Conservation (phyloP, 371 early-diverging fungal species). For the Basidiobolus meristosporus region DNA sequence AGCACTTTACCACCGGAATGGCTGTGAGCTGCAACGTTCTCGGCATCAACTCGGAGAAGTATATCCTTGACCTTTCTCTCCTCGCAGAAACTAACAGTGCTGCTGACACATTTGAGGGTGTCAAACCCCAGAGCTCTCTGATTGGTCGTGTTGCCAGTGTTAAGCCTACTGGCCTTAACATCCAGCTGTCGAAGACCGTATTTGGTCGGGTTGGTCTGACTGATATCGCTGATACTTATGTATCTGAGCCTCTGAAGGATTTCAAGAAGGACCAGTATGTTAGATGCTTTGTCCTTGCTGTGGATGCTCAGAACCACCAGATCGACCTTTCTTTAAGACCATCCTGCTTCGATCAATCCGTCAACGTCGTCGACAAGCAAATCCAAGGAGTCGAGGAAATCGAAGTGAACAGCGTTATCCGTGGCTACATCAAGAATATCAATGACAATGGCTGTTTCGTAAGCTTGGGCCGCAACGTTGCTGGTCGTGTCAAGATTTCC, state of each 20-base stretch:
- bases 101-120: conserved; percentile 15
- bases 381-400: conserved; percentile 16
- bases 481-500: conserved; percentile 70
- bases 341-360: conserved; percentile 12
- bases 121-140: conserved; percentile 22
- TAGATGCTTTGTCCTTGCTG: conserved; percentile 21
- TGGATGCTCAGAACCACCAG: conserved; percentile 22
- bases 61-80: conserved; percentile 11
- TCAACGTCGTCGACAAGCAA: conserved; percentile 10
- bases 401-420: conserved; percentile 26
- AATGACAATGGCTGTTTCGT: conserved; percentile 60
- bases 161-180: conserved; percentile 17
- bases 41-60: conserved; percentile 17
- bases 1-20: conserved; percentile 26
- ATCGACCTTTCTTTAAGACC: conserved; percentile 42
- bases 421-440: conserved; percentile 55
- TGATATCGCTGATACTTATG: conserved; percentile 32
- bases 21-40: conserved; percentile 33
- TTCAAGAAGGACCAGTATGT: conserved; percentile 24
- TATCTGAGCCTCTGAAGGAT: conserved; percentile 19
- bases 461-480: conserved; percentile 29
- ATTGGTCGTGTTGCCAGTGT: conserved; percentile 25
- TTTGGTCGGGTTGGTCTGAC: conserved; percentile 36
- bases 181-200: conserved; percentile 25
- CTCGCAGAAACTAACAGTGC: conserved; percentile 9